phyloP scores from a whole-genome alignment of 768 basidiomycete species.

The Trametes cinnabarina region DNA sequence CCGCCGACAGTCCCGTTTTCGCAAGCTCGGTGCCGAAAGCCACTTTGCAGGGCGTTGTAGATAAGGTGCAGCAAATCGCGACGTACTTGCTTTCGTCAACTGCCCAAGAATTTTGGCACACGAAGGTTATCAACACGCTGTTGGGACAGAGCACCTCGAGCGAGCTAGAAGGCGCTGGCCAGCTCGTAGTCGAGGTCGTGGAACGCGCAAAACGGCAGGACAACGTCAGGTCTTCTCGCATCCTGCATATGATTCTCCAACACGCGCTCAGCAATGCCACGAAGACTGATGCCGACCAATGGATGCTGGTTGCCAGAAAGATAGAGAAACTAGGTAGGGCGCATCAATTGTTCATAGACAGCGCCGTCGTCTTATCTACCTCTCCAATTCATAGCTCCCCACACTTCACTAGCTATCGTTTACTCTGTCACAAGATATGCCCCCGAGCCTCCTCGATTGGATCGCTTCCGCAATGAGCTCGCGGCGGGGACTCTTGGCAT shows the following conservation, averaged over 20 bases:
- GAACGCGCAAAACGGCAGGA: slow-evolving; percentile 38
- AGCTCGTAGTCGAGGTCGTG: slow-evolving; percentile 36
- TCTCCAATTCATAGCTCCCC: slow-evolving; percentile 52
- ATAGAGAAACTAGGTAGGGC: slow-evolving; percentile 59
- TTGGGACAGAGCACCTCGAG: slow-evolving; percentile 26
- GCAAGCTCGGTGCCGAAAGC: slow-evolving; percentile 33
- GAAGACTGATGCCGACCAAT: slow-evolving; percentile 67
- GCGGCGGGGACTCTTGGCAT: slow-evolving; percentile 79
- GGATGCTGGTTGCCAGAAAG: slow-evolving; percentile 69
- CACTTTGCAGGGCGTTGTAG: slow-evolving; percentile 40
- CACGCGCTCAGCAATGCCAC: slow-evolving; percentile 58
- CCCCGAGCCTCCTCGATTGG: slow-evolving; percentile 68
- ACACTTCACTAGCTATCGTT: slow-evolving; percentile 65
- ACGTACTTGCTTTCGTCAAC: slow-evolving; percentile 61
- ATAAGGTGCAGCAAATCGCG: slow-evolving; percentile 49
- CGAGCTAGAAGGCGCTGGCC: slow-evolving; percentile 26
- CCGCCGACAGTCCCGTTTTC: slow-evolving; percentile 50
- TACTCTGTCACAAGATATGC: slow-evolving; percentile 58
- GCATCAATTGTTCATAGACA: too few species aligned
- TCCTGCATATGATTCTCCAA: slow-evolving; percentile 60
- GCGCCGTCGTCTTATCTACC: not conserved
- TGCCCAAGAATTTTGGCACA: slow-evolving; percentile 52
- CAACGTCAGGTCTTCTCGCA: slow-evolving; percentile 51
- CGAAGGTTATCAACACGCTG: slow-evolving; percentile 37
- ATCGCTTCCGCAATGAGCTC: slow-evolving; percentile 85